A percentile compares a stretch with the other conserved stretches of the same genome.
These are phyloP conservation scores for Trichoderma hamatum DNA, from an alignment of 2,329 filamentous ascomycete genomes.

Conservation along the genomic window DNA sequence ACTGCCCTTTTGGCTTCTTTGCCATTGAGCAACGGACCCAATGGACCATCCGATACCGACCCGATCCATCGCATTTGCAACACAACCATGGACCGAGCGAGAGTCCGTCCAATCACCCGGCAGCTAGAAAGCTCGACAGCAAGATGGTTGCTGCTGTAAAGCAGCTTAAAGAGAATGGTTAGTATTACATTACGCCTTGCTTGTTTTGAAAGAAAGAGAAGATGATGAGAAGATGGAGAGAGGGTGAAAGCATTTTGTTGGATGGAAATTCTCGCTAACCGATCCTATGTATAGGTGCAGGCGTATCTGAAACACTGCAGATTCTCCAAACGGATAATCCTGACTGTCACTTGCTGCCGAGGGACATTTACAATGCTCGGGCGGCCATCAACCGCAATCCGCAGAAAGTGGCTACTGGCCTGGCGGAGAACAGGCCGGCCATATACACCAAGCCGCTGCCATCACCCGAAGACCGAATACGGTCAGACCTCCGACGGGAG, in stretches of 20 bases:
- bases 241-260: constrained; percentile 23
- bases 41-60: constrained; percentile 68
- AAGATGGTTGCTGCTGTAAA: constrained; percentile 71
- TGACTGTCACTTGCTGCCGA: constrained; percentile 63
- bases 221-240: not conserved
- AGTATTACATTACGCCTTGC: not conserved
- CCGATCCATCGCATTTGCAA: constrained; percentile 58
- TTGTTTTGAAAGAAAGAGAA: constrained; percentile 37
- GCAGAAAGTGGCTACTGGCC: constrained; percentile 60
- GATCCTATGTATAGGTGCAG: constrained; percentile 52
- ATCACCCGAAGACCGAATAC: constrained; percentile 65
- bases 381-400: constrained; percentile 69
- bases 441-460: constrained; percentile 69
- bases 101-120: constrained; percentile 67
- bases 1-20: constrained; percentile 71
- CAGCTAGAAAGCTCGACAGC: constrained; percentile 66
- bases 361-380: constrained; percentile 69
- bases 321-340: constrained; percentile 67
- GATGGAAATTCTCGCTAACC: constrained; percentile 40
- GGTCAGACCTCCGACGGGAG: constrained; percentile 63
- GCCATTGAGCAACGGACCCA: constrained; percentile 69
- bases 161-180: constrained; percentile 66
- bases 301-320: constrained; percentile 67
- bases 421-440: constrained; percentile 63
- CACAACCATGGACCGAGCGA: constrained; percentile 70